A percentile compares a stretch with the other conserved stretches of the same genome.
phyloP scores from a whole-genome alignment of 2,329 filamentous ascomycete species.

The Aspergillus calidoustus region DNA sequence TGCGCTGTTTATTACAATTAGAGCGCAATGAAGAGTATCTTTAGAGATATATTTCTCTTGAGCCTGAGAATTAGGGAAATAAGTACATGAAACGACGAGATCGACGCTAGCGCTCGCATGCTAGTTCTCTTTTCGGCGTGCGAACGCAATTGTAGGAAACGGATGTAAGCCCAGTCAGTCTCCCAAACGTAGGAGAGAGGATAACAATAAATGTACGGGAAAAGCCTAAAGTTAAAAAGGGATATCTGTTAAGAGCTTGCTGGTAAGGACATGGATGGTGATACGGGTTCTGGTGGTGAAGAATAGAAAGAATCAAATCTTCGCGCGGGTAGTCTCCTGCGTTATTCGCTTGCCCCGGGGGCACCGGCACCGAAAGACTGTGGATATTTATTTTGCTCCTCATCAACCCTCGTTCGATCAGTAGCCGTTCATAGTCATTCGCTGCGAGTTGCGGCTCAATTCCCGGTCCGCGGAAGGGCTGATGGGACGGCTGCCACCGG shows the following conservation, averaged over 20 bases:
- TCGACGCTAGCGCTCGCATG: slow-evolving; percentile 32
- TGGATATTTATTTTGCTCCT: slow-evolving; percentile 25
- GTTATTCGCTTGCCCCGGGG: slow-evolving; percentile 18
- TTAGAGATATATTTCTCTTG: slow-evolving; percentile 30
- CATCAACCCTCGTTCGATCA: slow-evolving; percentile 52
- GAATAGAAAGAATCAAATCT: slow-evolving; percentile 19
- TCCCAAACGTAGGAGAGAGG: slow-evolving; percentile 22
- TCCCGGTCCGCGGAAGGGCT: slow-evolving; percentile 93
- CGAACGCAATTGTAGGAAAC: slow-evolving; percentile 34
- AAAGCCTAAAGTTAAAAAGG: slow-evolving; percentile 37
- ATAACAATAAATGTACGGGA: slow-evolving; percentile 30
- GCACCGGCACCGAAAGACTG: slow-evolving; percentile 24
- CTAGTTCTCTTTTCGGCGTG: slow-evolving; percentile 33
- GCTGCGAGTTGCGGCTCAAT: slow-evolving; percentile 93
- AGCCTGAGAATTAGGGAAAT: slow-evolving; percentile 38
- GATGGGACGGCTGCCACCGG: slow-evolving; percentile 82
- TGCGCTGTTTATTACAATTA: slow-evolving; percentile 5
- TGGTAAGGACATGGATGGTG: slow-evolving; percentile 34
- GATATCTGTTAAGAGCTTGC: slow-evolving; percentile 46
- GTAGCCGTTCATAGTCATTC: slow-evolving; percentile 99
- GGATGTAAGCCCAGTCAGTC: slow-evolving; percentile 29
- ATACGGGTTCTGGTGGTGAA: slow-evolving; percentile 24
- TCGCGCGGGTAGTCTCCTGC: slow-evolving; percentile 24
- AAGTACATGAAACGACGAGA: slow-evolving; percentile 40
- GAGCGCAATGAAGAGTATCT: slow-evolving; percentile 8